These are phyloP conservation scores for Crithidia bombi DNA, from an alignment of 208 protist genomes.

Conservation along the genomic window DNA sequence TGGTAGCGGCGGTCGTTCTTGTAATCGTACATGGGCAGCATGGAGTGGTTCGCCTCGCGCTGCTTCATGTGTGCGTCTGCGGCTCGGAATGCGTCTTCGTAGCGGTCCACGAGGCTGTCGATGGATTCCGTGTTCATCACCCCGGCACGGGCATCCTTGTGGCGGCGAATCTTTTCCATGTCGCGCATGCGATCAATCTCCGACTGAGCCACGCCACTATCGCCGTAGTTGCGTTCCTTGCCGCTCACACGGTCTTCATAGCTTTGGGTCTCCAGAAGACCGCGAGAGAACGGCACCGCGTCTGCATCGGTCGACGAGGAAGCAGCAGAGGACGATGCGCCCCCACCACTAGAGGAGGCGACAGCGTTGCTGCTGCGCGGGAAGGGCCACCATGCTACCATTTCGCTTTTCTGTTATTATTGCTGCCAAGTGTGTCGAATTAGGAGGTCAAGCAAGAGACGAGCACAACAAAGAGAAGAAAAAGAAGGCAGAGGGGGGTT, in stretches of 20 bases:
- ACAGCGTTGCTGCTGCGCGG: slow-evolving; percentile 4
- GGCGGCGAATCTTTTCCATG: slow-evolving; percentile 33
- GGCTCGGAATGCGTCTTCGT: slow-evolving; percentile 52
- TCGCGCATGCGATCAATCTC: slow-evolving; percentile 40
- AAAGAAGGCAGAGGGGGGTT: neutral
- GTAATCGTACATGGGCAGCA: slow-evolving; percentile 73
- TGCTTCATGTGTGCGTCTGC: slow-evolving; percentile 62
- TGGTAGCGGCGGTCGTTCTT: slow-evolving; percentile 73
- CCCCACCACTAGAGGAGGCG: slow-evolving; percentile 6
- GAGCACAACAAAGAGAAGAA: slow-evolving; percentile 2
- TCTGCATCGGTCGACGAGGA: neutral
- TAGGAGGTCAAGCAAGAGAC: neutral
- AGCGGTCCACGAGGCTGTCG: slow-evolving; percentile 59
- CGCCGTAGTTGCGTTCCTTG: slow-evolving; percentile 28
- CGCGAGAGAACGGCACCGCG: slow-evolving; percentile 13
- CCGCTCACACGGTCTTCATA: slow-evolving; percentile 20
- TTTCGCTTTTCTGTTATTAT: slow-evolving; percentile 4
- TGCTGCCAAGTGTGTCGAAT: neutral
- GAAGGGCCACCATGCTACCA: slow-evolving; percentile 40
- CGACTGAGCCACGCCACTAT: slow-evolving; percentile 30
- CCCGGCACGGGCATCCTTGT: slow-evolving; percentile 44
- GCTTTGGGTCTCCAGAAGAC: slow-evolving; percentile 16
- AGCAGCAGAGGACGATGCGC: neutral
- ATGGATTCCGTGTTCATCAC: slow-evolving; percentile 74
- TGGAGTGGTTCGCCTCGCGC: slow-evolving; percentile 33